phyloP scores from a whole-genome alignment of 495 filamentous ascomycete species.

The Apiosordaria backusii region DNA sequence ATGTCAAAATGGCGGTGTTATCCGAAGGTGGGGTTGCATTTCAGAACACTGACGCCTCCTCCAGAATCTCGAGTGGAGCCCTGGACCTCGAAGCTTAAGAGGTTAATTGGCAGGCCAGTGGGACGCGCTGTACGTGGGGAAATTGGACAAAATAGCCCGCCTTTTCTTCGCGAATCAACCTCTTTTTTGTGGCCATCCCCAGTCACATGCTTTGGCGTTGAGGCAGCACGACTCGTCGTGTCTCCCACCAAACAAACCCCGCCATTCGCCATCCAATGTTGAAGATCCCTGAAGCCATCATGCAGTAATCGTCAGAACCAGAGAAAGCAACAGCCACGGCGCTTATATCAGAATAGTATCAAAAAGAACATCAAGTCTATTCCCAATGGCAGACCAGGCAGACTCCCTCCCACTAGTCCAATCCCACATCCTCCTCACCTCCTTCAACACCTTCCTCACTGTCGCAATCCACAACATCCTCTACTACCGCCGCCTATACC shows the following conservation, averaged over 20 bases:
- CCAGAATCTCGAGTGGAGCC: not conserved
- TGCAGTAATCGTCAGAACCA: not conserved
- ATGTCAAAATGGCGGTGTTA: not conserved
- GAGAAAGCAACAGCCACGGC: not conserved
- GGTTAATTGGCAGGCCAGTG: not conserved
- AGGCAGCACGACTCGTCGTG: not conserved
- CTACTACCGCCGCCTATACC: constrained; percentile 82
- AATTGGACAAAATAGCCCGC: not conserved
- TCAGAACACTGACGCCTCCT: not conserved
- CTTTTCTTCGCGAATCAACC: not conserved
- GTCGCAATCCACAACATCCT: constrained; percentile 92
- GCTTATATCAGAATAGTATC: not conserved
- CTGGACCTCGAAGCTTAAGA: not conserved
- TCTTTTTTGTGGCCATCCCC: not conserved
- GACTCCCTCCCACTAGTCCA: constrained; percentile 23
- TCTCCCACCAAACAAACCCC: not conserved
- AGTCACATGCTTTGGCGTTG: constrained; percentile 31
- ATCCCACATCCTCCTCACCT: constrained; percentile 47
- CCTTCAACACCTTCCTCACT: constrained; percentile 75
- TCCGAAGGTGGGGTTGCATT: not conserved
- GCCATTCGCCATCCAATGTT: not conserved
- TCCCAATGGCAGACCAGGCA: not conserved
- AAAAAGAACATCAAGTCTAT: constrained; percentile 4
- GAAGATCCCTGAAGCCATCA: not conserved
- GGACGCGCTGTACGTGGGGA: not conserved